phyloP scores from a whole-genome alignment of 108 stramenopile species.

The Mayamaea pseudoterrestris region DNA sequence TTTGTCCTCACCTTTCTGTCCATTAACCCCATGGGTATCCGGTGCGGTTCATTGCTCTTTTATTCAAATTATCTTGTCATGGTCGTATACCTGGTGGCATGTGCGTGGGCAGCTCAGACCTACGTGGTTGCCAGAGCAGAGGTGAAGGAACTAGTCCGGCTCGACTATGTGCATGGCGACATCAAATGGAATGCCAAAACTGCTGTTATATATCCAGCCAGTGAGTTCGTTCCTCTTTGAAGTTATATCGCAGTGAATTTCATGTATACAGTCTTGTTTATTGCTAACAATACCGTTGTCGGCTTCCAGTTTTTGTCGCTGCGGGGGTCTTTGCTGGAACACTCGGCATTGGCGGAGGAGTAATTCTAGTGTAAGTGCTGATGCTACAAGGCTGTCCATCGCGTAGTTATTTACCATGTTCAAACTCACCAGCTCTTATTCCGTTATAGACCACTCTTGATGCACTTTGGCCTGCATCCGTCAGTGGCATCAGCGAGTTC shows the following conservation, averaged over 20 bases:
- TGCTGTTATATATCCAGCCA: slow-evolving; percentile 75
- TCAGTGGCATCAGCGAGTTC: slow-evolving; percentile 68
- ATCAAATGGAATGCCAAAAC: slow-evolving; percentile 80
- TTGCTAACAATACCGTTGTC: no score
- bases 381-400: background rate
- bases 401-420: background rate
- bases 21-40: slow-evolving; percentile 78
- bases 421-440: slow-evolving; percentile 57
- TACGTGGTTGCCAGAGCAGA: slow-evolving; percentile 58
- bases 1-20: slow-evolving; percentile 78
- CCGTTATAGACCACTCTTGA: slow-evolving; percentile 92
- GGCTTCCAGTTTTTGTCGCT: slow-evolving; percentile 81
- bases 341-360: slow-evolving; percentile 61
- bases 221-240: no score
- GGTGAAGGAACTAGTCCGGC: slow-evolving; percentile 50
- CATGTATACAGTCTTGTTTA: no score
- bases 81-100: slow-evolving; percentile 65
- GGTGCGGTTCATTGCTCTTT: slow-evolving; percentile 78
- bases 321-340: slow-evolving; percentile 95
- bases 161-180: slow-evolving; percentile 85
- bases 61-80: slow-evolving; percentile 80
- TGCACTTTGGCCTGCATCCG: slow-evolving; percentile 86
- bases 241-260: no score
- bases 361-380: slow-evolving; percentile 1
- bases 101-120: slow-evolving; percentile 61